Evolutionary conservation across 805 yeast species (phyloP), one percentile per base, ranked within the genome.

Genomic region (Cyberlindnera amylophila): DNA sequence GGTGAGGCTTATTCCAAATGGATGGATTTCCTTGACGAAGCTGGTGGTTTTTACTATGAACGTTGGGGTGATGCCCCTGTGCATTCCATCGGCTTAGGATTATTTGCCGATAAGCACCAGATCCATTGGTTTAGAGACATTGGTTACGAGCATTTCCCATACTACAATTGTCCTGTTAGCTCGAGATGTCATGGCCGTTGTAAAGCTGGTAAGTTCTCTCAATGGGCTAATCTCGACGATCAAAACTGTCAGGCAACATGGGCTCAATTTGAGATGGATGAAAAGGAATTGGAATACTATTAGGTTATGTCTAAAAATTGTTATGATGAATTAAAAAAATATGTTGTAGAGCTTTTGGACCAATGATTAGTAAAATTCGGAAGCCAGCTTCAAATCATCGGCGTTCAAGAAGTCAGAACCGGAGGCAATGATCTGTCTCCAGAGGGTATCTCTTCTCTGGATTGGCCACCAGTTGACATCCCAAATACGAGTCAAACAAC

Each of bases 11-110:
- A 87, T 57, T 66, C 70, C 30, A 63, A 64, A 11, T 87, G 84
- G 78, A 77, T 82, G 54, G 65, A 81, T 26, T 65, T 69, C 54
- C 64, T 88, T 31, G 96, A 87, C 44, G 47, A 69, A 4, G 63
- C 80, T 1, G 93, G 95, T 15, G 91, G 91, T 4, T 87, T 87
- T 55, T 88, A 86, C 61, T 88, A 88, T 55, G 96, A 89, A 61
- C 65, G 96, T 43, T 87, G 96, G 96, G 96, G 96, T 3, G 96
- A 87, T 66, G 96, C 95, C 0, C 96, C 96, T 0, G 93, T 87
- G 1, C 93, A 86, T 59, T 78, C 89, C 3, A 55, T 88, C 34
- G 96, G 91, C 0, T 62, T 86, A 28, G 76, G 79, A 7, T 58
- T 86, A 39, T 85, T 88, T 58, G 86, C 82, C 7, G 88, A 83